Base-by-base conservation (phyloP, 176 grass and related monocot species). In the Metroxylon sagu region DNA sequence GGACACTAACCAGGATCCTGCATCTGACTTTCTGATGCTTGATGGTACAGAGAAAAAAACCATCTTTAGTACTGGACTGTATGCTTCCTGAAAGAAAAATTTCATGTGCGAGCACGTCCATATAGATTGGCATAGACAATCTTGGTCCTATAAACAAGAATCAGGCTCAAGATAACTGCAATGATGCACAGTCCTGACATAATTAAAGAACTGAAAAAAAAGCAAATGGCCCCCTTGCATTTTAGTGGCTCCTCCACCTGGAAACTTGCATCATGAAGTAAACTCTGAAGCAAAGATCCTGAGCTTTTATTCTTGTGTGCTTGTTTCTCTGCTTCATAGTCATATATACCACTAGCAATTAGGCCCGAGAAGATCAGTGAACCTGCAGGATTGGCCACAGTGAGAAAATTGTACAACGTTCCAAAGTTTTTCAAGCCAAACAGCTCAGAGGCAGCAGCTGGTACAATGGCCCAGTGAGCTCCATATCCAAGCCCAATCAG, bases 401-500 rank as follows among this genome's bases (percentile, higher is more conserved):
- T 19, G 53, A 55, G 7, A 19, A 55, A 55, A 19, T 55, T 55
- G 21, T 55, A 55, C 7, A 55, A 21, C 2, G 53, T n/a, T 8
- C 53, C 53, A 19, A 55, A 55, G 53, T 55, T 55, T 55, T 55
- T 55, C 53, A 55, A 55, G 53, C 53, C 53, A 21, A 55, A 55
- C 18, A 55, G 21, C 53, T 55, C 53, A 8, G 53, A 55, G 53
- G 53, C 53, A 7, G 53, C 53, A 21, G 53, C 53, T 55, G 53
- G 53, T 3, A 55, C 53, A 19, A 55, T 55, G 21, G 53, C 53
- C 53, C 53, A 55, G 21, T 55, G 53, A 19, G 53, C 53, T 7
- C 53, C 53, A 55, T 55, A 55, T 55, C 53, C 53, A 55, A 55
- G 53, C 21, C 53, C 53, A 1, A 19, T 55, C 53, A 55, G 53